Conservation (phyloP, 805 yeast species). For the Candida yuanshanica region DNA sequence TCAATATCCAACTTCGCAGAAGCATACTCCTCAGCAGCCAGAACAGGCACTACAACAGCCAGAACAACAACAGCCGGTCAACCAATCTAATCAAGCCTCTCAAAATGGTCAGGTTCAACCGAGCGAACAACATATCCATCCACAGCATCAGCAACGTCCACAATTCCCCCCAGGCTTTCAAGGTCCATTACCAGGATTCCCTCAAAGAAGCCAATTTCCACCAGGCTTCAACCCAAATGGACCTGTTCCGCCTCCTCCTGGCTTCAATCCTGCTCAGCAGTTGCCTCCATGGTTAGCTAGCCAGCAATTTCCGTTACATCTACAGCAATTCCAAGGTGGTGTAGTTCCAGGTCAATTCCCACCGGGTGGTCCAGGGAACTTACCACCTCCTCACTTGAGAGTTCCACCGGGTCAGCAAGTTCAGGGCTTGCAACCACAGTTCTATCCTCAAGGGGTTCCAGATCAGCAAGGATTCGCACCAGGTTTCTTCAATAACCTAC, state of each 20-base stretch:
- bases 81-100: background rate
- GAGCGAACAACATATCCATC: slow-evolving; percentile 3
- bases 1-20: background rate
- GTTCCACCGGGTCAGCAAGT: slow-evolving; percentile 3
- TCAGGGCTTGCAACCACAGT: slow-evolving; percentile 6
- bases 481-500: slow-evolving; percentile 19
- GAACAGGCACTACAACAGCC: slow-evolving; percentile 9
- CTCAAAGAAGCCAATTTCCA: slow-evolving; percentile 13
- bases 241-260: slow-evolving; percentile 10
- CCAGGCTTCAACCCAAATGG: slow-evolving; percentile 15
- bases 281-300: slow-evolving; percentile 14
- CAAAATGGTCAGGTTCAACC: slow-evolving; percentile 2
- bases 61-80: slow-evolving; percentile 5
- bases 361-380: slow-evolving; percentile 14
- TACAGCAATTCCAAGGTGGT: slow-evolving; percentile 1
- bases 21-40: slow-evolving; percentile 1
- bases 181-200: slow-evolving; percentile 3
- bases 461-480: slow-evolving; percentile 18
- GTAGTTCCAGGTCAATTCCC: slow-evolving; percentile 2
- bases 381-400: slow-evolving; percentile 15
- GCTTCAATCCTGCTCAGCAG: slow-evolving; percentile 14
- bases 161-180: slow-evolving; percentile 12
- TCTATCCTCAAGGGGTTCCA: slow-evolving; percentile 4
- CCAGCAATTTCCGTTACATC: slow-evolving; percentile 9
- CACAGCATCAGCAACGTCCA: slow-evolving; percentile 3